Base-by-base conservation (phyloP, 805 yeast genomes). In the Saturnispora silvae region DNA sequence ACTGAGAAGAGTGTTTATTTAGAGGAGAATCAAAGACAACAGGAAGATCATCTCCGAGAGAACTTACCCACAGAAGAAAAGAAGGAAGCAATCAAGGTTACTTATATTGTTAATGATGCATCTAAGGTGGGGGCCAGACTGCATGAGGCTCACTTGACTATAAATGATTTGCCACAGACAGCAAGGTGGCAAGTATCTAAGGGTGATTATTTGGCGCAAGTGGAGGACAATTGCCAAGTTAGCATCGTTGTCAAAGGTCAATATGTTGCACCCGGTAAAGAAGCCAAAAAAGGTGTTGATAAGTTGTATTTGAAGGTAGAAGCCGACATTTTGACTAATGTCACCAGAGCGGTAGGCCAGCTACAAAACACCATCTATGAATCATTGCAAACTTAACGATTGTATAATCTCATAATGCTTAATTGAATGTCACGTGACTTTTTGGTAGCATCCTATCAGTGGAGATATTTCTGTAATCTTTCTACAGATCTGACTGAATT, bases 211-310 rank as follows among this genome's bases (percentile, higher is more conserved):
- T 60, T 80, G 28, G 55, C 71, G 1, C 72, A 72, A 48, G 68
- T 86, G 32, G 75, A 74, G 31, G 94, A 85, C 35, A 62, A 74
- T 33, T 77, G 92, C 0, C 70, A 77, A 1, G 74, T 85, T 3
- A 75, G 94, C 5, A 73, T 87, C 31, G 86, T 96, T 1, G 74
- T 76, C 37, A 82, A 77, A 51, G 98, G 98, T 13, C 73, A 70
- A 43, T 86, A 62, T 51, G 79, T 81, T 45, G 34, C 34, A 18
- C n/a, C n/a, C n/a, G n/a, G n/a, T n/a, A n/a, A n/a, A n/a, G 39
- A 36, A n/a, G 25, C 77, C 85, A 0, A 65, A 0, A 63, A 57
- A 3, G 79, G 75, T 13, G 85, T 79, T 26, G 83, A 84, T 1
- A 86, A 84, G 56, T 61, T 89, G 39, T 81, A 81, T 46, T 59